Base-by-base conservation (phyloP, 352 stramenopile genomes). In the Phytopythium kandeliae region DNA sequence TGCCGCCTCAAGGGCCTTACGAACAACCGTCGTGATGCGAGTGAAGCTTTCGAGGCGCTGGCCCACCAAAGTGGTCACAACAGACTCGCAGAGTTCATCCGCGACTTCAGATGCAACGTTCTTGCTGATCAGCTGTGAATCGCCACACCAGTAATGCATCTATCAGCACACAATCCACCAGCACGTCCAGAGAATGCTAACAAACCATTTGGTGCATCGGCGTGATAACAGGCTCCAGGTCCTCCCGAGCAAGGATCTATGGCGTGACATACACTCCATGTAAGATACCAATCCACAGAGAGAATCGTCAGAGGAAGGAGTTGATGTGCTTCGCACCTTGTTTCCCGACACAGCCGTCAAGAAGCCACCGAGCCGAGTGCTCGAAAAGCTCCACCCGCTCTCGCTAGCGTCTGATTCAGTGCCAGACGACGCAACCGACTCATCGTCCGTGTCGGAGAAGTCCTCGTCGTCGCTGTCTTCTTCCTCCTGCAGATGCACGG, bases 91-190 rank as follows among this genome's bases (percentile, higher is more conserved):
- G 35, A 99, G 82, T 41, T 98, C 89, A 25, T 97, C 67, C 3
- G 96, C 92, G 33, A 98, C 95, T 59, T 98, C 96, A 7, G 81
- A 78, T 12, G 97, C 96, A 4, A 99, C 97, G 67, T 99, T 99
- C 74, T 98, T 98, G 60, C 77, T 94, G 42, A 98, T 96, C 6
- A 99, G 64, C 65, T 97, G 58, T 33, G 22, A 16, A 33, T 42
- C 42, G 15, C 24, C 36, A 68, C 26, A 26, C 8, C 21, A 33
- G 38, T 22, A 52, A 24, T 11, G 1, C 13, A 36, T 13, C 17
- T 7, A 34, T 33, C 7, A 48, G 8, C 42, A 22, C 7, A 40
- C 26, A 33, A 35, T 21, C 1, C 15, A 17, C 28, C 28, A 31
- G 4, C 28, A n/a, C 26, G n/a, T 1, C 25, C 9, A 49, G n/a